Base-by-base conservation (phyloP, 2,329 filamentous ascomycete species). In the Emericellopsis atlantica region DNA sequence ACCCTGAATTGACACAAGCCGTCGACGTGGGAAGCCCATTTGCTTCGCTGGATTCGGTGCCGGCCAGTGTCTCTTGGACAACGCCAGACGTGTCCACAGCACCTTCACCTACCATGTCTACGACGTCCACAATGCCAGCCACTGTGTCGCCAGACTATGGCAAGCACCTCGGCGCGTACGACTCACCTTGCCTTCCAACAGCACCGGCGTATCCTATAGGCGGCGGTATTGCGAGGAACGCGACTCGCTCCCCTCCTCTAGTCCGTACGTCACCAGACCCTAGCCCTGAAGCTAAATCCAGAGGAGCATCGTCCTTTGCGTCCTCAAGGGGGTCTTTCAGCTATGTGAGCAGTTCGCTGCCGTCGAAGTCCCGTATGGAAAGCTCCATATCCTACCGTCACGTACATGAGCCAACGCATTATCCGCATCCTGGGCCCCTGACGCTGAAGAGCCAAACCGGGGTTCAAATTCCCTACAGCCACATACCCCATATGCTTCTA, bases 141-240 rank as follows among this genome's bases (percentile, higher is more conserved):
- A 60, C 70, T 24, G 53, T 73, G 42, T 60, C 68, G 29, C 53
- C 65, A 31, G 70, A 72, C 36, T 76, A 74, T 51, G 67, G 70
- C 18, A 21, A 21, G 48, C 54, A 64, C 24, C 76, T 73, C 50
- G 59, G 61, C 45, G 58, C 60, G 43, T 74, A 72, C 49, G 62
- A 67, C 31, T 21, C 33, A 6, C 49, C 60, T 22, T 52, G 56
- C 40, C 52, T 68, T 45, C 23, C 62, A 42, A 46, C 57, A 16
- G 18, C 4, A 21, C 18, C 5, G n/a, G n/a, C n/a, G 18, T 21
- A 21, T 21, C 5, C 43, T 44, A 63, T 67, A 49, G 66, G 70
- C 44, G 50, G 66, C 42, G 76, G 74, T 51, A 52, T 59, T 23
- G 49, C 60, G 26, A 60, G 64, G 39, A 52, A 39, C 9, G 10